Base-by-base conservation (phyloP, 176 grass and related monocot genomes). In the Coix lacrymajobi region DNA sequence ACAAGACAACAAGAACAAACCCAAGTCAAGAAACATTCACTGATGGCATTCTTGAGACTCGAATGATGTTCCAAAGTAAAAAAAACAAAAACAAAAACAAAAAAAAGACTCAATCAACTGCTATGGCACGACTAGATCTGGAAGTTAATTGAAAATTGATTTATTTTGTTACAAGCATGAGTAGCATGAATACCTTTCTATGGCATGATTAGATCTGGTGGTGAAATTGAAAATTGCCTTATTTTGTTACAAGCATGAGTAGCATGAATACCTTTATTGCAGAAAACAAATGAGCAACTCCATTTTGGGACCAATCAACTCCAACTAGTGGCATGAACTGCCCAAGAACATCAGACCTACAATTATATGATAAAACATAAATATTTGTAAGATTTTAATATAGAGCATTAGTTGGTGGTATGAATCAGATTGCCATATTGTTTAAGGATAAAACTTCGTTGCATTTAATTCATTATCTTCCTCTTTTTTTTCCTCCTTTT, bases 271-370 rank as follows among this genome's bases (percentile, higher is more conserved):
- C 95, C 90, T 98, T 91, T 80, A 98, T 98, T 86, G 92, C 90
- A 86, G 95, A 98, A 89, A 98, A 98, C 60, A 98, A 91, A 93
- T 98, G 95, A 79, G 92, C 75, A 75, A 98, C 95, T 85, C 95
- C 95, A 68, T 89, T 98, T 79, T 98, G 95, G 77, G 92, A 98
- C 95, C 95, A 98, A 92, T 98, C 95, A 77, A 93, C 86, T 91
- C 95, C 95, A 79, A 98, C 95, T 71, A 98, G 41, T 77, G 95
- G 95, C 95, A 98, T 98, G 76, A 98, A 95, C 76, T 95, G 95
- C 81, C 95, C 95, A 79, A 98, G 95, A 86, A 98, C 95, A 84
- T 98, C 95, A 76, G 95, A 98, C 66, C 95, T 95, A 72, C 62
- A 88, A 79, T 69, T 86, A 79, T 43, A 88, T 75, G 62, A 37